Evolutionary conservation across 768 basidiomycete species (phyloP), one percentile per base, ranked within the genome.

Genomic region (Russula sp.): DNA sequence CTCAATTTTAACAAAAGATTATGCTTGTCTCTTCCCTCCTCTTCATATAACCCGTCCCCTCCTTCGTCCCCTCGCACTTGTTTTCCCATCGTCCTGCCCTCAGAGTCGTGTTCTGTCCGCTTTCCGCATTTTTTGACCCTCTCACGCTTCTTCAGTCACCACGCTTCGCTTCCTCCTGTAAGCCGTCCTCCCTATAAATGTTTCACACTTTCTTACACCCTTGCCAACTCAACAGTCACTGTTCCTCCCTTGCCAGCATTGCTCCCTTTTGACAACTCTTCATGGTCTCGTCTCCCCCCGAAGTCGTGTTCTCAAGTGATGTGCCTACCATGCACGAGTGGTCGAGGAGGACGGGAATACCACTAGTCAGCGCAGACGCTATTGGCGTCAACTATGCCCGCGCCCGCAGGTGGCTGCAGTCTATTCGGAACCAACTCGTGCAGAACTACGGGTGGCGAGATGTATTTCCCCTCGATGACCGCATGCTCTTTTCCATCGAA

Each of bases 271-370:
- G 11, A 64, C 51, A 38, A 48, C n/a, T 65, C 64, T 51, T 64
- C 46, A 73, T 72, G 71, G 57, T 67, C 46, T 70, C 69, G 54
- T 66, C 71, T 38, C 70, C 73, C 46, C 82, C 79, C 43, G 78
- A 88, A 69, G 82, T 91, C 72, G 79, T 86, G 63, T 92, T 91
- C 72, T 89, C 87, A 65, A 85, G 83, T 72, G 85, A 89, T 69
- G 87, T 92, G 71, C 78, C 78, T 60, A 85, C 86, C 71, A 88
- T 93, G 85, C 87, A 90, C 74, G 84, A 80, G 61, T 93, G 90
- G 90, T 87, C 90, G 0, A 78, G 75, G 58, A 83, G 89, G 61
- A 90, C 90, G 0, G 79, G 83, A 71, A 90, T 93, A 53, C 88
- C 88, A 46, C 78, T 93, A 63, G 90, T 88, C 67, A 90, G 86